These are phyloP conservation scores for Syzygium aromaticum DNA, from an alignment of 345 rosid species.

Conservation along the genomic window DNA sequence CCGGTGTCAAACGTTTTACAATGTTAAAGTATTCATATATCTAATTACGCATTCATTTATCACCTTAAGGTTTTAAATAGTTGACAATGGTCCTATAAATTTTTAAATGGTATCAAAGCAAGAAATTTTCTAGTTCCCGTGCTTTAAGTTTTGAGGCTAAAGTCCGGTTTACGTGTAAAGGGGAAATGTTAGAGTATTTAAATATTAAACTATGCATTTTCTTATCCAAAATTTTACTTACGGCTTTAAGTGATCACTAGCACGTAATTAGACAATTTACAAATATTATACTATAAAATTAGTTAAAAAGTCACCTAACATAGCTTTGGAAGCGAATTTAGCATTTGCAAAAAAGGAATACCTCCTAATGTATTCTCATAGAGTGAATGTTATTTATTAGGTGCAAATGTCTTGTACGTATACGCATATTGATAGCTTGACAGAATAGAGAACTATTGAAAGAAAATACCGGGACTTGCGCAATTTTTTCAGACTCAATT, in stretches of 20 bases:
- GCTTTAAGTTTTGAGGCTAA: neutral
- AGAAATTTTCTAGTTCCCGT: accelerated
- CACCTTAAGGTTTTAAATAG: neutral
- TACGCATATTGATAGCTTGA: neutral
- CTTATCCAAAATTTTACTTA: neutral
- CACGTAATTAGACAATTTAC: neutral
- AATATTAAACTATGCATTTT: neutral
- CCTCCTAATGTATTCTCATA: neutral
- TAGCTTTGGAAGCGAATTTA: neutral
- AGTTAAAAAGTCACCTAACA: neutral
- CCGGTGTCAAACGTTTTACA: neutral
- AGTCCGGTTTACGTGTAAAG: neutral
- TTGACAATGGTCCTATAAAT: neutral
- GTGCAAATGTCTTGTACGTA: neutral
- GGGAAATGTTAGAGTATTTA: neutral
- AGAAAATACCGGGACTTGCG: neutral
- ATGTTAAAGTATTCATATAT: neutral
- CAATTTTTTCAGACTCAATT: neutral
- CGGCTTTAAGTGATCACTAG: neutral
- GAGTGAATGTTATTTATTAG: neutral
- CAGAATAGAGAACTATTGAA: neutral
- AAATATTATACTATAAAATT: neutral
- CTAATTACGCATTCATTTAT: neutral
- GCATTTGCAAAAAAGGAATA: neutral
- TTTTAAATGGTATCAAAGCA: neutral